Evolutionary conservation across 1,284 basidiomycete genomes (phyloP), one percentile per base, ranked within the genome.

Genomic region (Wolfiporia cocos): DNA sequence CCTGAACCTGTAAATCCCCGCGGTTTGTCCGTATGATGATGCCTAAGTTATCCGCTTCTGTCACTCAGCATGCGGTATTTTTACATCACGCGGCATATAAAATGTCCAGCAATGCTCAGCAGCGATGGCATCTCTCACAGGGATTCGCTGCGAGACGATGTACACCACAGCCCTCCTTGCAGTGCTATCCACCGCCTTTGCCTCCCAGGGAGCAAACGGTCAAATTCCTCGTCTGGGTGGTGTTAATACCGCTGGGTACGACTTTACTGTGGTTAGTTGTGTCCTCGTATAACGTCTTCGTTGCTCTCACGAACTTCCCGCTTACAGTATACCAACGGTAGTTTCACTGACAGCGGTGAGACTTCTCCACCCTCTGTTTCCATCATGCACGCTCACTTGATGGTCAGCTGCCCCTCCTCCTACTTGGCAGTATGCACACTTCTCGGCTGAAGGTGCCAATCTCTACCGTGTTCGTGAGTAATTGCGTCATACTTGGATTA

Each of bases 391-490:
- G 7, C 7, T 15, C 17, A n/a, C 14, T 3, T 19, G 2, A 11
- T 29, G 9, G 7, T 5, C 35, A 50, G 49, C 44, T 10, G 54
- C 53, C 15, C 19, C 44, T 20, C 71, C 71, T 21, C 70, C 70
- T 5, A 44, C 58, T 1, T 47, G 57, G 17, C 69, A 73, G 44
- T 71, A 63, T 54, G 47, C 61, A 7, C 70, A 74, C 55, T 73
- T 73, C 50, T 63, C 67, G 15, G 50, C 51, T 11, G 58, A 73
- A 52, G 69, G 69, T 38, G 70, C 65, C 14, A 73, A 73, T 49
- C 51, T 70, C 34, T 73, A 68, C 64, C 65, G 70, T 28, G 69
- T 74, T 50, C 70, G 61, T 64, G 20, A 36, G 34, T 37, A 36
- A n/a, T 20, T 29, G 24, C 19, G 7, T 28, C 14, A 28, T 28